Evolutionary conservation across 1,284 basidiomycete species (phyloP), one percentile per base, ranked within the genome.

Genomic region (Ceratobasidium sp.): DNA sequence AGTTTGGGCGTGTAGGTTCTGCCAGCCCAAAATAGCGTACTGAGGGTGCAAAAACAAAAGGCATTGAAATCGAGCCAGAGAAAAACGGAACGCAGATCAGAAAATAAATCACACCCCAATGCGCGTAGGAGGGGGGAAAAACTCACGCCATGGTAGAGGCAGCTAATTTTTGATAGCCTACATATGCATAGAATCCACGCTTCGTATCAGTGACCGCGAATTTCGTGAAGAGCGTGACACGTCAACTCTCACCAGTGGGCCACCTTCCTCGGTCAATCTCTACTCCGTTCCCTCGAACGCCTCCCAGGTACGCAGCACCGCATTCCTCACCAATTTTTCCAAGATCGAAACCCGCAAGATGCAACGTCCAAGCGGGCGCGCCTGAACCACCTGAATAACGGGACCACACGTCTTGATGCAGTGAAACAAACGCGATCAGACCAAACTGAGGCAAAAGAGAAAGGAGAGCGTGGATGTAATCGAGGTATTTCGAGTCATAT

Each of bases 351-450:
- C 94, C 95, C 2, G 89, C 89, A 7, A 85, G 81, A 75, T 94
- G 89, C 0, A 97, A 82, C 1, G 94, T 96, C 96, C 96, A 98
- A 1, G 93, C 93, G 0, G 94, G 94, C 1, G 94, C 94, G 2
- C 94, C 95, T 0, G 93, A 95, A 1, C 97, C 98, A 18, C 97
- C 98, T 8, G 89, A 91, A 78, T 96, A 95, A 5, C 96, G 89
- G 1, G 95, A 98, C 95, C 96, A 99, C 30, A 98, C 95, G 78
- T 96, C 94, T 82, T 96, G 94, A 78, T 96, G 94, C 69, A 95
- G 79, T 1, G 87, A 88, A 16, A 99, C 87, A 78, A 97, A 95
- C 2, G 91, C 92, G 1, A 88, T 86, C 30, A 99, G 80, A 1
- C 95, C 95, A 74, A 93, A 94, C 73, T 90, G 80, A 0, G 92